Evolutionary conservation across 306 rosid species (phyloP).

Genomic region (Crotalaria pallida): DNA sequence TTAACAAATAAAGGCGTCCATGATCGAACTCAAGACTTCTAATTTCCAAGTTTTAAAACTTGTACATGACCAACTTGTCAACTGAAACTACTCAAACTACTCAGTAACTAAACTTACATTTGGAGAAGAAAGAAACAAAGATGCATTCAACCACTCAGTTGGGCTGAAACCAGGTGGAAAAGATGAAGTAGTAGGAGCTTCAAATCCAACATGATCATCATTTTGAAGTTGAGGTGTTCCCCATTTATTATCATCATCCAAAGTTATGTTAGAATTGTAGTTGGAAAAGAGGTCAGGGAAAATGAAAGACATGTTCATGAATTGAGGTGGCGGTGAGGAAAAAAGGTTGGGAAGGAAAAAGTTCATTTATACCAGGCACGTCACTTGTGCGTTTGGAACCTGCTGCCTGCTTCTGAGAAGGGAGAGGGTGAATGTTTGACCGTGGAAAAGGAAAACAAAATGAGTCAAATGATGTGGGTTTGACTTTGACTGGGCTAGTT

Average conservation of each 20-base stretch:
- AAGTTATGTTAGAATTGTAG: slow-evolving; percentile 13
- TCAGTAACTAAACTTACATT: slow-evolving; percentile 42
- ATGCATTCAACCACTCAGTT: slow-evolving; percentile 25
- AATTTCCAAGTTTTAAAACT: too few relatives aligned
- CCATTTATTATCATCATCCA: slow-evolving; percentile 32
- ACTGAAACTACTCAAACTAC: too few relatives aligned
- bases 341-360: background rate
- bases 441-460: slow-evolving; percentile 38
- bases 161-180: slow-evolving; percentile 32
- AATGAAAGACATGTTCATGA: slow-evolving; percentile 19
- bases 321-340: background rate
- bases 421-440: slow-evolving; percentile 45
- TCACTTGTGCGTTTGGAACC: slow-evolving; percentile 2
- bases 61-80: too few relatives aligned
- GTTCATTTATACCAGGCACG: background rate
- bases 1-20: too few relatives aligned
- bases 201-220: slow-evolving; percentile 19
- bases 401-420: slow-evolving; percentile 33
- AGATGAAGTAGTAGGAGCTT: slow-evolving; percentile 36
- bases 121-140: slow-evolving; percentile 38
- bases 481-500: slow-evolving; percentile 49
- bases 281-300: slow-evolving; percentile 38
- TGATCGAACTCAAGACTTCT: too few relatives aligned
- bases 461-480: slow-evolving; percentile 67
- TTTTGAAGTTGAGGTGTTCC: slow-evolving; percentile 28